Evolutionary conservation across 2,329 filamentous ascomycete species (phyloP), one percentile per base, ranked within the genome.

Genomic region (Trichoderma lentiforme): DNA sequence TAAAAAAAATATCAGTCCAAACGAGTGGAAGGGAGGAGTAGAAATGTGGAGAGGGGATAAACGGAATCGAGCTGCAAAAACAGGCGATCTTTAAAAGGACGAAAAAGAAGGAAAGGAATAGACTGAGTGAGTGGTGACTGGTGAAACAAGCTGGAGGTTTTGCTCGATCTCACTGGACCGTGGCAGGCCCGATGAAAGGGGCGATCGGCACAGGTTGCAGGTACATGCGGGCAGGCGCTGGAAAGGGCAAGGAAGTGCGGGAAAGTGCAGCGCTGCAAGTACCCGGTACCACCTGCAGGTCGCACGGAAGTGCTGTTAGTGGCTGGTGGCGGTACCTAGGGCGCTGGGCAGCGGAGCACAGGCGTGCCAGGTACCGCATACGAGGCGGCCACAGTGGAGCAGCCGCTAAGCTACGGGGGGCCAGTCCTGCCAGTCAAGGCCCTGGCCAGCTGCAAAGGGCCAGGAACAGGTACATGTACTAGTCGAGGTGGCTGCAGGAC

Each of bases 361-460:
- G 36, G 62, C 57, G 64, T 30, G 32, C 51, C 51, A 67, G 64
- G 64, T 58, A 67, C 64, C 36, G 66, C 66, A 69, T 61, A 69
- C 56, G 66, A 68, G 65, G 65, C 67, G 67, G 67, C 67, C 67
- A 70, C 67, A 63, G 67, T 71, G 69, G 69, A 57, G 69, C 69
- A 15, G 67, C 53, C 66, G 53, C 66, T 61, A 60, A 24, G 43
- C 63, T 32, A 65, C 63, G 34, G 66, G 66, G 58, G 58, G 34
- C 34, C 34, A 36, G 34, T 36, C 34, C 34, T 36, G 34, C 56
- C 43, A 63, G 28, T 18, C 12, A 8, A 8, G 24, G 36, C 62
- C 47, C 51, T 43, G 65, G 39, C 6, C 15, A 30, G 47, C n/a
- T 53, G 47, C 47, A 53, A 12, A 14, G 47, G 11, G 18, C 47